Base-by-base conservation (phyloP, 1,284 basidiomycete genomes). In the Chiua sp. region DNA sequence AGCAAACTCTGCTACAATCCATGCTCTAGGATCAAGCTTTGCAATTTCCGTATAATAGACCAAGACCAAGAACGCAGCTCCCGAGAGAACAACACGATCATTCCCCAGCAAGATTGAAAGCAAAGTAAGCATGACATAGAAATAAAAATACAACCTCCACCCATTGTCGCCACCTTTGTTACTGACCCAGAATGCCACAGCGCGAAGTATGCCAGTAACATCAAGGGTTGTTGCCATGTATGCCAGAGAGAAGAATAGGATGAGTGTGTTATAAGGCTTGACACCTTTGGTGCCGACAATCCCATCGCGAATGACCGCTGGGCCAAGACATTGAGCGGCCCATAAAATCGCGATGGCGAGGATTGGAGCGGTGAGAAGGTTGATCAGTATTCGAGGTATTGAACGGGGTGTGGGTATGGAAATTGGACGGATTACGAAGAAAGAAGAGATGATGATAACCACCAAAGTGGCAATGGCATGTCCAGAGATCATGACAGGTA, bases 221-320 rank as follows among this genome's bases (percentile, higher is more conserved):
- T 99, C 96, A 44, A 98, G 83, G 0, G 94, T 94, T 53, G 98
- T 91, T 5, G 96, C 90, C 78, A 98, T 92, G 78, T 98, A 99
- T 0, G 96, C 96, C 56, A 98, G 82, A 3, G 92, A 93, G 65
- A 95, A 87, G 78, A 98, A 98, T 7, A 98, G 80, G 32, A 94
- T 92, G 75, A 98, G 86, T 62, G 98, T 95, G 74, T 98, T 94
- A 69, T 96, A 93, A 0, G 97, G 96, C 65, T 93, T 86, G 46
- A 98, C 85, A 4, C 91, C 91, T 52, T 89, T 88, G 1, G 83
- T 65, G 22, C 91, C 91, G 28, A 90, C 79, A 56, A 91, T 87
- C 1, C 96, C 96, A 57, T 84, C 78, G 8, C 87, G 82, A 30
- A 97, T 74, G 81, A 90, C 68, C 0, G 68, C 63, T 0, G 87